phyloP scores from a whole-genome alignment of 2,329 filamentous ascomycete species.

The Monosporascus sp. region DNA sequence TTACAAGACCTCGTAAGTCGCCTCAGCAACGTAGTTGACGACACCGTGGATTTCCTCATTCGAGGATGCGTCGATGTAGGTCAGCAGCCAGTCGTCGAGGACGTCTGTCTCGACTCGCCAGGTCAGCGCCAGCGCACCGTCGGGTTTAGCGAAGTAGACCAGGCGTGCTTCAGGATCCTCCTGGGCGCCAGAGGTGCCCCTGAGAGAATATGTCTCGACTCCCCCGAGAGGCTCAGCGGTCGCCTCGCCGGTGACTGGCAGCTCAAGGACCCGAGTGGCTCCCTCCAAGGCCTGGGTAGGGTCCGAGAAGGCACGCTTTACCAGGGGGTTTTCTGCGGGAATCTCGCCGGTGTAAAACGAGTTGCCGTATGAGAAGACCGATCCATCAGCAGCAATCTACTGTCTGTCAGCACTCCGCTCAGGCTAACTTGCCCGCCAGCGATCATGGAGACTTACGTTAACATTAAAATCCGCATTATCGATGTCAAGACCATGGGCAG shows the following conservation, averaged over 20 bases:
- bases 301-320: slow-evolving; percentile 36
- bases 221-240: slow-evolving; percentile 32
- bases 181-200: slow-evolving; percentile 41
- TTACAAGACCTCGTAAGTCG: slow-evolving; percentile 49
- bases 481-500: slow-evolving; percentile 50
- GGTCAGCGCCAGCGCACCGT: slow-evolving; percentile 41
- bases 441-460: slow-evolving; percentile 41
- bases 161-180: slow-evolving; percentile 50
- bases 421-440: neutral
- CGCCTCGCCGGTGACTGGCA: slow-evolving; percentile 36
- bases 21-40: slow-evolving; percentile 52
- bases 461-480: slow-evolving; percentile 58
- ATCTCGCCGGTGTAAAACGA: slow-evolving; percentile 37
- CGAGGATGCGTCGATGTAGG: slow-evolving; percentile 48
- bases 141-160: slow-evolving; percentile 46
- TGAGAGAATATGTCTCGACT: slow-evolving; percentile 37
- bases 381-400: slow-evolving; percentile 45
- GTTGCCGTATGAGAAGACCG: slow-evolving; percentile 53
- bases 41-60: slow-evolving; percentile 45
- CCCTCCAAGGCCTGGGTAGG: slow-evolving; percentile 37
- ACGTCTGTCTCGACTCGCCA: slow-evolving; percentile 57
- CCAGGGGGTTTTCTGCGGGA: slow-evolving; percentile 32
- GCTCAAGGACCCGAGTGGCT: slow-evolving; percentile 31
- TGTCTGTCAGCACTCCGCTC: slow-evolving; percentile 4
- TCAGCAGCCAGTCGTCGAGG: slow-evolving; percentile 51